These are phyloP conservation scores for Blastomyces parvus DNA, from an alignment of 2,329 filamentous ascomycete genomes.

Conservation along the genomic window DNA sequence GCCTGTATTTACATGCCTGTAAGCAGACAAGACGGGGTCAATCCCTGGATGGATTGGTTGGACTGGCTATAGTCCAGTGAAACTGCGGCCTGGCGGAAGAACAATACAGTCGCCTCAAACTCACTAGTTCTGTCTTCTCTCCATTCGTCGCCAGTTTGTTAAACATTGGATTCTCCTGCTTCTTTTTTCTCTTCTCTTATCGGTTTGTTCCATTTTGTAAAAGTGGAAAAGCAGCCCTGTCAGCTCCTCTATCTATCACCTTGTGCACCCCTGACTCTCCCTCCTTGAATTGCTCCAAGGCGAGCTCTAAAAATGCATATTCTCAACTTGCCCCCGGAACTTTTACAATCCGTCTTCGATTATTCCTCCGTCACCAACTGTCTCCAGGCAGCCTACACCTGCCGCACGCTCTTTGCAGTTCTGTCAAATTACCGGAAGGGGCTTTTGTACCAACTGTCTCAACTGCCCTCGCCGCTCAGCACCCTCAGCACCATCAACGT, in stretches of 20 bases:
- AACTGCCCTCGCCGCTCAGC: constrained; percentile 21
- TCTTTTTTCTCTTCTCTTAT: no score
- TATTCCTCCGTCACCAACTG: constrained; percentile 28
- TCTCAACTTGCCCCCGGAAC: constrained; percentile 34
- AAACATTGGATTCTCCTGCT: no score
- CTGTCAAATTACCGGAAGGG: constrained; percentile 28
- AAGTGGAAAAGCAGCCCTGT: no score
- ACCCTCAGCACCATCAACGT: constrained; percentile 3
- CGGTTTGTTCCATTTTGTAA: no score
- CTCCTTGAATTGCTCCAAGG: not conserved
- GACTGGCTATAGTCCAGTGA: no score
- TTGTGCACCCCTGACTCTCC: not conserved
- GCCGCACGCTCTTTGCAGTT: constrained; percentile 28
- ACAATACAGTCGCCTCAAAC: no score
- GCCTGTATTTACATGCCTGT: no score
- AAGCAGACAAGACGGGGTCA: no score
- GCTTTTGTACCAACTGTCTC: constrained; percentile 29
- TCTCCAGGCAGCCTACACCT: constrained; percentile 30
- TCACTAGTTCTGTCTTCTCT: no score
- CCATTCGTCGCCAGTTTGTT: no score
- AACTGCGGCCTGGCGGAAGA: no score
- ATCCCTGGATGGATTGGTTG: no score
- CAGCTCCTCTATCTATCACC: not conserved
- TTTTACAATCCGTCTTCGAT: constrained; percentile 32
- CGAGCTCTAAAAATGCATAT: constrained; percentile 12